Base-by-base conservation (phyloP, 176 grass and related monocot genomes). In the Avena insularis region DNA sequence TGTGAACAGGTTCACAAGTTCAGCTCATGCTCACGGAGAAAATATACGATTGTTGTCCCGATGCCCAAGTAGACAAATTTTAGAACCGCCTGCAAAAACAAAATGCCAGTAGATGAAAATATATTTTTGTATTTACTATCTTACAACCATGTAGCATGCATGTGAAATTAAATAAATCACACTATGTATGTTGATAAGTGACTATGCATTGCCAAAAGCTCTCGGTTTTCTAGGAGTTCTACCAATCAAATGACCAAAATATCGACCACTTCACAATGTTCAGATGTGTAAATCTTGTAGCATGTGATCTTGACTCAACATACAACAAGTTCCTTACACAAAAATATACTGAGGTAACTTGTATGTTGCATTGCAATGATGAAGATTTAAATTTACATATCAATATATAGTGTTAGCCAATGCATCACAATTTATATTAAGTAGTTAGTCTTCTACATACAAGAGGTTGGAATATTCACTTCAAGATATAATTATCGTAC, bases 41-140 rank as follows among this genome's bases (percentile, higher is more conserved):
- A 89, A 11, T 86, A 88, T 23, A 73, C 90, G 35, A 89, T 47
- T 0, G 79, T 10, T 36, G 90, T 49, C 83, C 56, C 90, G 54
- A 92, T 83, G 20, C 76, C 87, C 58, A 92, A 62, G 56, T 92
- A 92, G 61, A 92, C 73, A 83, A 92, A 89, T 7, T 89, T 79
- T 4, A 92, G 79, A 49, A 89, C 90, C 16, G 63, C 90, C 90
- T 92, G 73, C 38, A 78, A 87, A 80, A 56, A 74, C 23, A 4
- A 70, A 80, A 45, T 65, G 82, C 27, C 20, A 78, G 35, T 0
- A 23, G 0, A 2, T 87, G 27, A 40, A 84, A 43, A 86, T 85
- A 7, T 8, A 19, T 61, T 60, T 12, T 7, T 73, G 19, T 57
- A 7, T 2, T 64, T 47, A 3, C 5, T 4, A 17, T 56, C 38